Conservation (phyloP, 768 basidiomycete genomes). For the Amanita pseudoporphyria region DNA sequence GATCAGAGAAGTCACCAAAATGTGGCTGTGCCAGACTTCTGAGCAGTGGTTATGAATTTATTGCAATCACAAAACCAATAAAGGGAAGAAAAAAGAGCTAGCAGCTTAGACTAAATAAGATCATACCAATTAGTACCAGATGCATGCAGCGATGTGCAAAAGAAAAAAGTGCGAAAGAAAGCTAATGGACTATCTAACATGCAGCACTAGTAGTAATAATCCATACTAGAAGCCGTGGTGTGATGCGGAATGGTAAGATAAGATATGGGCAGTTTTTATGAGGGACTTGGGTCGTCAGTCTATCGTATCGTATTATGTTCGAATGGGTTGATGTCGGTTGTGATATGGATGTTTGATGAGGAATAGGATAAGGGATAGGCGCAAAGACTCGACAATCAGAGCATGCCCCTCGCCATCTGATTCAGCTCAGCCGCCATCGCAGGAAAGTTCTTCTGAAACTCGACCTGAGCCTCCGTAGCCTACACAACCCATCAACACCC, state of each 20-base stretch:
- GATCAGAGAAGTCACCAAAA: too few relatives aligned
- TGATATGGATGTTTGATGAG: background rate
- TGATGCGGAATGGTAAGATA: too few relatives aligned
- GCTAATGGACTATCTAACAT: too few relatives aligned
- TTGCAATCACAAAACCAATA: background rate
- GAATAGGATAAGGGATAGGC: too few relatives aligned
- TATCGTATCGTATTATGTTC: background rate
- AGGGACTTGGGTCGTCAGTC: too few relatives aligned
- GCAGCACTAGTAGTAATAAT: too few relatives aligned
- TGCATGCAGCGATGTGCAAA: background rate
- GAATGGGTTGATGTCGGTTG: background rate
- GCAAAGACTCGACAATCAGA: background rate
- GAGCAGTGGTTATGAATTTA: background rate
- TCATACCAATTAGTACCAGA: background rate
- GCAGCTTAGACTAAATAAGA: background rate
- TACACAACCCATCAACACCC: slow-evolving; percentile 20
- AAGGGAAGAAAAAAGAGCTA: too few relatives aligned
- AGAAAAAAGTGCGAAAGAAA: too few relatives aligned
- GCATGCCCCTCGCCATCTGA: slow-evolving; percentile 26
- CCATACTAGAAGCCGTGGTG: too few relatives aligned
- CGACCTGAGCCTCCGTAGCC: slow-evolving; percentile 75
- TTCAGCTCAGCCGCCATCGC: slow-evolving; percentile 66
- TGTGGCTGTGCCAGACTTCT: background rate
- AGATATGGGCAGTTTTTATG: too few relatives aligned
- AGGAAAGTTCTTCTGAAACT: slow-evolving; percentile 80